A percentile compares a stretch with the other conserved stretches of the same genome.
These are phyloP conservation scores for Fagus crenata DNA, from an alignment of 306 rosid genomes.

Conservation along the genomic window DNA sequence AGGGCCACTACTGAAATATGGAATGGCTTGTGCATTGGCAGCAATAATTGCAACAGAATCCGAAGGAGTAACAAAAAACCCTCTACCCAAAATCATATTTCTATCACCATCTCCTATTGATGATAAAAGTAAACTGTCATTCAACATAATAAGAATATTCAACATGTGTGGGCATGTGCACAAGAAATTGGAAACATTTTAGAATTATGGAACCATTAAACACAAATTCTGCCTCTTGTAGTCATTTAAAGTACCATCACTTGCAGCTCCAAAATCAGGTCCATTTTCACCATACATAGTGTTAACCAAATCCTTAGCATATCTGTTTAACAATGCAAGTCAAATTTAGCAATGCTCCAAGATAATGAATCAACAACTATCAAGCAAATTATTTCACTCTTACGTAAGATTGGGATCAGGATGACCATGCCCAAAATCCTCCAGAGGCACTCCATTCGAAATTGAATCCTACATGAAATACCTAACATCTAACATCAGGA, in stretches of 20 bases:
- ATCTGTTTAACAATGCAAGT: conserved; percentile 53
- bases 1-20: conserved; percentile 69
- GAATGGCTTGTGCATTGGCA: conserved; percentile 91
- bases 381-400: conserved; percentile 31
- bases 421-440: conserved; percentile 97
- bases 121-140: conserved; percentile 7
- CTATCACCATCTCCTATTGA: conserved; percentile 94
- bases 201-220: conserved; percentile 12
- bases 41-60: conserved; percentile 96
- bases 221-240: conserved; percentile 5
- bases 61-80: conserved; percentile 95
- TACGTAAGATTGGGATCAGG: conserved; percentile 99
- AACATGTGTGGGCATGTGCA: not conserved
- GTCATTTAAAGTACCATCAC: conserved; percentile 74
- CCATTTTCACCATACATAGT: conserved; percentile 73
- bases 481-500: conserved; percentile 39
- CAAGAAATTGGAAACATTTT: not conserved
- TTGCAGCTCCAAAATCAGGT: conserved; percentile 97
- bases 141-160: conserved; percentile 1
- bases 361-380: conserved; percentile 14
- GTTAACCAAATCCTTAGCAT: conserved; percentile 88
- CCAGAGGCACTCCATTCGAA: conserved; percentile 83
- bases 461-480: conserved; percentile 73
- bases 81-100: conserved; percentile 88
- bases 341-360: conserved; percentile 21